These are phyloP conservation scores for Trichothecium roseum DNA, from an alignment of 2,329 filamentous ascomycete species.

Conservation along the genomic window DNA sequence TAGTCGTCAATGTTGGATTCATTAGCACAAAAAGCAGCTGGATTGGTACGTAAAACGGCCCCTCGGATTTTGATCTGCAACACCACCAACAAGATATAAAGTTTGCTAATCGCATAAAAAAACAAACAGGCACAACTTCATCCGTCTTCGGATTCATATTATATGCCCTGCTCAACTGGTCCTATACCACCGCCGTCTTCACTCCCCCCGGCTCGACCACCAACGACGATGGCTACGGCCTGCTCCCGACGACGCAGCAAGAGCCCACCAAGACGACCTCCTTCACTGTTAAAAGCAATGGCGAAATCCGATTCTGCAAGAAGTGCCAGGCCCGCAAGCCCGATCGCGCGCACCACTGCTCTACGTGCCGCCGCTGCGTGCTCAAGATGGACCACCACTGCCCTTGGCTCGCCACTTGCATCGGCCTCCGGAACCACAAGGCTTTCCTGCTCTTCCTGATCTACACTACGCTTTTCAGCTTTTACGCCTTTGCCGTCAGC, in stretches of 20 bases:
- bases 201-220: slow-evolving; percentile 72
- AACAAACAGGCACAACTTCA: slow-evolving; percentile 34
- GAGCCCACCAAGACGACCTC: slow-evolving; percentile 56
- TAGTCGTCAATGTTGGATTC: slow-evolving; percentile 64
- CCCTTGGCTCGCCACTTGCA: slow-evolving; percentile 93
- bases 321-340: slow-evolving; percentile 94
- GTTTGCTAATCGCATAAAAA: neutral
- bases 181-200: slow-evolving; percentile 88
- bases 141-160: slow-evolving; percentile 59
- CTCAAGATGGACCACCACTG: slow-evolving; percentile 99
- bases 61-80: neutral
- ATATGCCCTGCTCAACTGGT: slow-evolving; percentile 74
- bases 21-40: slow-evolving; percentile 39
- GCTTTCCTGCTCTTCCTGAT: slow-evolving; percentile 85
- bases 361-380: slow-evolving; percentile 85
- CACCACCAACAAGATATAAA: neutral
- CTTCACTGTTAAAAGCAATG: slow-evolving; percentile 87
- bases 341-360: slow-evolving; percentile 94
- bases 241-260: slow-evolving; percentile 56
- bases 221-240: slow-evolving; percentile 60
- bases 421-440: slow-evolving; percentile 92
- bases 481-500: slow-evolving; percentile 68
- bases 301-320: slow-evolving; percentile 84
- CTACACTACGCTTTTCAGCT: slow-evolving; percentile 80
- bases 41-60: slow-evolving; percentile 37